These are phyloP conservation scores for Miscanthus lutarioriparius DNA, from an alignment of 176 grass and related monocot genomes.

Conservation along the genomic window DNA sequence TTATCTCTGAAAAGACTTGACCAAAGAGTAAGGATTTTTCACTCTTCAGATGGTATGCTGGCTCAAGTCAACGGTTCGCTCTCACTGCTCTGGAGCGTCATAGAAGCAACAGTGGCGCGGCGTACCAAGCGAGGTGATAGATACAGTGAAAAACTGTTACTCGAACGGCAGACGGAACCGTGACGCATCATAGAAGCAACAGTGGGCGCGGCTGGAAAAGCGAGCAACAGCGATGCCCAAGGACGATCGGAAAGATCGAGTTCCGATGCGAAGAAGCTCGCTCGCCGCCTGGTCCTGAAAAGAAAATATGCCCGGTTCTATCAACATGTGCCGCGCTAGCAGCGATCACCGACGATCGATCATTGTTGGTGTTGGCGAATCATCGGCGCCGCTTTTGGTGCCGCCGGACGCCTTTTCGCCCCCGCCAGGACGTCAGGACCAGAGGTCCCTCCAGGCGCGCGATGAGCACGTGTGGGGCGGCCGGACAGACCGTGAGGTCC, in stretches of 20 bases:
- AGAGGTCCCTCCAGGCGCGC: background rate
- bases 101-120: no score
- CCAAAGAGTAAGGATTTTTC: background rate
- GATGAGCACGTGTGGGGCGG: background rate
- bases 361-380: background rate
- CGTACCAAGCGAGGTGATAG: background rate
- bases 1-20: constrained; percentile 8
- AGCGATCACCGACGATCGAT: background rate
- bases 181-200: constrained; percentile 12
- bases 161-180: background rate
- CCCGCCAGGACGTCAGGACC: no score
- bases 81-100: background rate
- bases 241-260: constrained; percentile 21
- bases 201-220: constrained; percentile 39
- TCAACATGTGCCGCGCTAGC: background rate
- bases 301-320: background rate
- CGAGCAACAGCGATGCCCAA: background rate
- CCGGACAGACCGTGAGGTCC: background rate
- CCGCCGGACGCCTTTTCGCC: no score
- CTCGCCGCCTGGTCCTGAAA: constrained; percentile 15
- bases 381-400: background rate
- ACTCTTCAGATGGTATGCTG: background rate
- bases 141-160: background rate
- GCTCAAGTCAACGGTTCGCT: background rate
- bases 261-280: constrained; percentile 11